Conservation (phyloP, 192 early-diverging fungal genomes). For the Phycomyces blakesleeanus region DNA sequence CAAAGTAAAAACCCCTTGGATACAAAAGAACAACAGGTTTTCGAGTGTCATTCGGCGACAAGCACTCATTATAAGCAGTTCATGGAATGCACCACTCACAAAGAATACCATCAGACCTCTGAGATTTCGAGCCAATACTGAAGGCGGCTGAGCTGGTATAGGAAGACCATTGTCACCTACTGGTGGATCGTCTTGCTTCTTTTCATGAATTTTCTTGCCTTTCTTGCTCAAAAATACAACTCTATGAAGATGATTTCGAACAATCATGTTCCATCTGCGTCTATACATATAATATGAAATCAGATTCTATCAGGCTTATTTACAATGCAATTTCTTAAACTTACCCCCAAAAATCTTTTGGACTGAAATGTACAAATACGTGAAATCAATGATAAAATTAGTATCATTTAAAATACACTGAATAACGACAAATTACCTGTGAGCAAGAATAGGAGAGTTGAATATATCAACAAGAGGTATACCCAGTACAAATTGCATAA, state of each 20-base stretch:
- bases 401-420: no score
- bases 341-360: slow-evolving; percentile 22
- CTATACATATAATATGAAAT: not conserved
- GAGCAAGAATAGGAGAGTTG: slow-evolving; percentile 16
- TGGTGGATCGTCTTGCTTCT: not conserved
- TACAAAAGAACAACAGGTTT: slow-evolving; percentile 12
- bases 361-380: no score
- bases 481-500: not conserved
- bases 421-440: not conserved
- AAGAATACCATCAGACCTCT: slow-evolving; percentile 6
- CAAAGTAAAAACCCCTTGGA: slow-evolving; percentile 14
- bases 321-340: no score
- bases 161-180: slow-evolving; percentile 1
- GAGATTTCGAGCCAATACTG: no score
- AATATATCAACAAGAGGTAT: slow-evolving; percentile 19
- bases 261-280: slow-evolving; percentile 21
- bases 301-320: no score
- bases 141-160: not conserved
- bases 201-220: not conserved
- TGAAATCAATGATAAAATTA: no score
- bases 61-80: slow-evolving; percentile 13
- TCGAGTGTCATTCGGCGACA: slow-evolving; percentile 21
- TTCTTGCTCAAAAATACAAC: slow-evolving; percentile 6
- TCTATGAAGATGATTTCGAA: slow-evolving; percentile 15
- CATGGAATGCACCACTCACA: slow-evolving; percentile 13